These are phyloP conservation scores for Coemansia sp. DNA, from an alignment of 371 early-diverging fungal genomes.

Conservation along the genomic window DNA sequence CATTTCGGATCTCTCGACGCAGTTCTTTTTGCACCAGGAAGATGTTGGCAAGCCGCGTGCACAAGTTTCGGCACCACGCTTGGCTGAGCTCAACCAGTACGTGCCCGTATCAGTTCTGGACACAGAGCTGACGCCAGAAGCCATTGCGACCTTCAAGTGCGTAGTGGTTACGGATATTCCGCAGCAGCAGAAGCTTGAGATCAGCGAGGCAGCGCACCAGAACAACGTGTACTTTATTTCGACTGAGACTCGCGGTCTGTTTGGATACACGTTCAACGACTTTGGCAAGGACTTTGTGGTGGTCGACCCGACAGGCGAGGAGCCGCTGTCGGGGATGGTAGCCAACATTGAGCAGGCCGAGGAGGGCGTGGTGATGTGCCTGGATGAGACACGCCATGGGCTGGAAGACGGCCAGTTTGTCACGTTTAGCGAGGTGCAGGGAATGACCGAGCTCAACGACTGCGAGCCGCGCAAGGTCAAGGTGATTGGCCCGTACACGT, in stretches of 20 bases:
- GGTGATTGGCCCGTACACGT: conserved; percentile 90
- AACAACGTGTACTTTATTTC: conserved; percentile 90
- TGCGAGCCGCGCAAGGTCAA: conserved; percentile 80
- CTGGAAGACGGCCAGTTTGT: conserved; percentile 96
- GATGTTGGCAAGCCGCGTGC: conserved; percentile 94
- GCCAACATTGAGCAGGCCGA: conserved; percentile 77
- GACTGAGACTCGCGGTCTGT: conserved; percentile 91
- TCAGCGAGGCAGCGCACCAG: conserved; percentile 86
- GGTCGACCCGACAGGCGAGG: conserved; percentile 93
- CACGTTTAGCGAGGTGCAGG: conserved; percentile 89
- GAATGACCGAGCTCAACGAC: conserved; percentile 87
- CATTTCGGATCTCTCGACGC: conserved; percentile 67
- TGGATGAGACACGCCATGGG: conserved; percentile 95
- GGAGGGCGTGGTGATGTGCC: conserved; percentile 90
- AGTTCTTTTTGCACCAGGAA: conserved; percentile 90
- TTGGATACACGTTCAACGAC: conserved; percentile 95
- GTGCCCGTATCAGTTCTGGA: conserved; percentile 88
- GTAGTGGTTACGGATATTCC: conserved; percentile 86
- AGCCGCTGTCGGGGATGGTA: conserved; percentile 90
- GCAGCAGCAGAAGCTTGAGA: conserved; percentile 75
- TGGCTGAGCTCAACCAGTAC: conserved; percentile 97
- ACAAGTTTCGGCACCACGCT: conserved; percentile 68
- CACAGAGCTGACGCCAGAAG: conserved; percentile 71
- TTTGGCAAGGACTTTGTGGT: conserved; percentile 91
- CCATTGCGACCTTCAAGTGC: conserved; percentile 69